Percentiles rank a stretch among this genome's conserved stretches.
Evolutionary conservation across 2,329 filamentous ascomycete species (phyloP).

Genomic region (Aspergillus tubingensis): DNA sequence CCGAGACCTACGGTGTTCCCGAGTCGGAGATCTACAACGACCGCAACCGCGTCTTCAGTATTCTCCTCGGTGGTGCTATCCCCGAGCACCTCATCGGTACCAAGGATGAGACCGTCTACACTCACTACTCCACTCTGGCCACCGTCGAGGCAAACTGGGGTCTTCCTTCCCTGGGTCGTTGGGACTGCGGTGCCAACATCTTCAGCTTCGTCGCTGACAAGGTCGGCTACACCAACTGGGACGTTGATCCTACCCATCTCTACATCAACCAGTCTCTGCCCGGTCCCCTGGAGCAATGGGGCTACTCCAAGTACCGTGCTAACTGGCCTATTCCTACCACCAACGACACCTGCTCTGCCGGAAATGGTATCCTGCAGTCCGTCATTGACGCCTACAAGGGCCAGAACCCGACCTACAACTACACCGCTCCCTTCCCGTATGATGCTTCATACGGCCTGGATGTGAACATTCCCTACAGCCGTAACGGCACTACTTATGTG

Average conservation of each 20-base stretch:
- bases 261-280: slow-evolving; percentile 59
- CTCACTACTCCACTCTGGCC: slow-evolving; percentile 68
- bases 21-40: slow-evolving; percentile 63
- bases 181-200: slow-evolving; percentile 71
- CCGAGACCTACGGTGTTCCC: slow-evolving; percentile 1
- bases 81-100: slow-evolving; percentile 64
- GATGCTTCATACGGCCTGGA: slow-evolving; percentile 22
- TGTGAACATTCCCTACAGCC: slow-evolving; percentile 13
- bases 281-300: slow-evolving; percentile 38
- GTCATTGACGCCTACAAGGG: slow-evolving; percentile 31
- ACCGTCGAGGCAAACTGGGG: slow-evolving; percentile 69
- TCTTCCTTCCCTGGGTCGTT: slow-evolving; percentile 69
- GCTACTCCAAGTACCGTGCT: slow-evolving; percentile 24
- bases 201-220: slow-evolving; percentile 61
- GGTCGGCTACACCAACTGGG: slow-evolving; percentile 56
- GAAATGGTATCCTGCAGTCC: slow-evolving; percentile 30
- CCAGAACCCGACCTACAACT: slow-evolving; percentile 32
- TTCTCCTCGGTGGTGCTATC: slow-evolving; percentile 74
- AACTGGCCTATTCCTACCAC: slow-evolving; percentile 32
- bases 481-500: slow-evolving; percentile 3
- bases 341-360: slow-evolving; percentile 32
- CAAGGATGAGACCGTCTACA: slow-evolving; percentile 68
- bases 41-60: slow-evolving; percentile 67
- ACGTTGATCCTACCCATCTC: slow-evolving; percentile 41
- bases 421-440: slow-evolving; percentile 32